These are phyloP conservation scores for Fusarium citri DNA, from an alignment of 2,329 filamentous ascomycete genomes.

Conservation along the genomic window DNA sequence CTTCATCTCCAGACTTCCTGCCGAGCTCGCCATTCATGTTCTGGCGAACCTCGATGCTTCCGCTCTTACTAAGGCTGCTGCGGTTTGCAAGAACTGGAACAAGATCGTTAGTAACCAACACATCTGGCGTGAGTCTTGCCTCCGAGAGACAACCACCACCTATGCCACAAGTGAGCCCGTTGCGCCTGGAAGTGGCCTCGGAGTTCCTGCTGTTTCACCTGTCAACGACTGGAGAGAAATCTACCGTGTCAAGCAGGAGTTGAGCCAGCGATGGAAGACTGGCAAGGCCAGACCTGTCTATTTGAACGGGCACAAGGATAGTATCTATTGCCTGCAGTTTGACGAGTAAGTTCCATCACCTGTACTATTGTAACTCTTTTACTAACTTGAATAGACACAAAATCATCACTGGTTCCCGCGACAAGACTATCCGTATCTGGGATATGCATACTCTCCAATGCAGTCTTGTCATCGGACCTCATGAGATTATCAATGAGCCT, in stretches of 20 bases:
- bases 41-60: slow-evolving; percentile 66
- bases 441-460: slow-evolving; percentile 91
- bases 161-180: slow-evolving; percentile 68
- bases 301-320: slow-evolving; percentile 92
- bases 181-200: slow-evolving; percentile 65
- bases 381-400: slow-evolving; percentile 73
- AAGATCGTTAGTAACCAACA: slow-evolving; percentile 63
- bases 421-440: slow-evolving; percentile 96
- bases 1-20: slow-evolving; percentile 66
- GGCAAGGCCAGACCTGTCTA: slow-evolving; percentile 86
- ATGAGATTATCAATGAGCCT: slow-evolving; percentile 67
- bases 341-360: slow-evolving; percentile 78
- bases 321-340: slow-evolving; percentile 97
- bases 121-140: slow-evolving; percentile 73
- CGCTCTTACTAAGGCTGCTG: slow-evolving; percentile 61
- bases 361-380: neutral
- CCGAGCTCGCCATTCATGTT: slow-evolving; percentile 70
- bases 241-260: slow-evolving; percentile 79
- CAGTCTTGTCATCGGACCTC: slow-evolving; percentile 85
- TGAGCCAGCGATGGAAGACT: slow-evolving; percentile 83
- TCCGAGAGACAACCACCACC: slow-evolving; percentile 69
- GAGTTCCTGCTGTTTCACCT: slow-evolving; percentile 65
- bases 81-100: slow-evolving; percentile 65
- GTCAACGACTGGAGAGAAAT: slow-evolving; percentile 87
- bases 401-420: slow-evolving; percentile 95